phyloP scores from a whole-genome alignment of 768 basidiomycete species.

The Mycena filopes region DNA sequence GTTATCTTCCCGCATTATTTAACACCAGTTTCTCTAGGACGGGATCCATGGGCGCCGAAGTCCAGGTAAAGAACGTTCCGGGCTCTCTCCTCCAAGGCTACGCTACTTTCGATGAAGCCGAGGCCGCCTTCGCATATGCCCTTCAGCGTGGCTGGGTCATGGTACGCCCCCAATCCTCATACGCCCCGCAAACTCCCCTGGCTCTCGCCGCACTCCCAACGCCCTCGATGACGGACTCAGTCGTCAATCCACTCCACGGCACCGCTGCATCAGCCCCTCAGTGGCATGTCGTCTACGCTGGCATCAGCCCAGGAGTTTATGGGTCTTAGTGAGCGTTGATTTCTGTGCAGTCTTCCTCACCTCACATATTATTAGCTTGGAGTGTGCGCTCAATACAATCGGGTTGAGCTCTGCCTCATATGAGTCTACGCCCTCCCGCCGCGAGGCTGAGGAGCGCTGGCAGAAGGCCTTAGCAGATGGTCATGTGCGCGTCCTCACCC shows the following conservation, averaged over 20 bases:
- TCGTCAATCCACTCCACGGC: neutral
- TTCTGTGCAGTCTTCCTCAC: neutral
- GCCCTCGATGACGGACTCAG: neutral
- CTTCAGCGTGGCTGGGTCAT: neutral
- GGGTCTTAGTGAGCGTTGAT: neutral
- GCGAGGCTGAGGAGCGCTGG: neutral
- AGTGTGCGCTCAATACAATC: neutral
- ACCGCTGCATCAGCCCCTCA: neutral
- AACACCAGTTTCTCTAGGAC: neutral
- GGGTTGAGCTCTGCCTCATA: neutral
- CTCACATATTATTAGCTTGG: neutral
- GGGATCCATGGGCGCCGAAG: neutral
- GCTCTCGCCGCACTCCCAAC: neutral
- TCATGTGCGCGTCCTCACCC: neutral
- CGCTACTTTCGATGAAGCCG: neutral
- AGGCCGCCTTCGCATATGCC: neutral
- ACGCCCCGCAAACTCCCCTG: neutral
- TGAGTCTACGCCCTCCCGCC: neutral
- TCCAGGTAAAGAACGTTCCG: neutral
- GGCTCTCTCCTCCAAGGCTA: neutral
- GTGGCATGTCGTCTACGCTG: neutral
- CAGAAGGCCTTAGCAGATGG: neutral
- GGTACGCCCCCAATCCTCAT: neutral
- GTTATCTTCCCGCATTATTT: neutral
- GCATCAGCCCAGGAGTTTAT: neutral